Evolutionary conservation across 148 eudicot genomes (phyloP).

Genomic region (Fagopyrum tataricum): DNA sequence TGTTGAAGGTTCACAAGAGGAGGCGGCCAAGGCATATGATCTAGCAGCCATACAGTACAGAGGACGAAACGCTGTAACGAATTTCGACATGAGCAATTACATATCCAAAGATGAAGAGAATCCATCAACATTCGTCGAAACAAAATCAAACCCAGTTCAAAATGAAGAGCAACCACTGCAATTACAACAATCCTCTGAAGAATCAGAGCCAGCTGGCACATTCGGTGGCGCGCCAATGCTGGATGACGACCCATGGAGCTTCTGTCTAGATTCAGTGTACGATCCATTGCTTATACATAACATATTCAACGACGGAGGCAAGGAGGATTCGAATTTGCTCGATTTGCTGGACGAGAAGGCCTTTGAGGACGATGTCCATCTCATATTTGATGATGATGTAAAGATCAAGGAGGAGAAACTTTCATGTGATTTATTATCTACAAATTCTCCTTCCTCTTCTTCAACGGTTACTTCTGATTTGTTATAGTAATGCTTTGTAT

Average conservation of each 20-base stretch:
- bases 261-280: constrained; percentile 43
- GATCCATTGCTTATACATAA: constrained; percentile 35
- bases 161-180: constrained; percentile 18
- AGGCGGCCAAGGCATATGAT: constrained; percentile 95
- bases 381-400: constrained; percentile 40
- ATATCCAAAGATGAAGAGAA: constrained; percentile 41
- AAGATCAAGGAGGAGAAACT: constrained; percentile 13
- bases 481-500: neutral
- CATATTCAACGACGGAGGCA: constrained; percentile 25
- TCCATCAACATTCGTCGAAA: constrained; percentile 15
- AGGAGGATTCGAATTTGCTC: constrained; percentile 33
- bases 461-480: constrained; percentile 18
- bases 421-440: constrained; percentile 14
- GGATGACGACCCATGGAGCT: constrained; percentile 60
- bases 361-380: constrained; percentile 54
- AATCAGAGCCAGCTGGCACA: constrained; percentile 20
- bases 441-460: constrained; percentile 25
- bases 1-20: constrained; percentile 78
- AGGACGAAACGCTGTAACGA: constrained; percentile 88
- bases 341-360: constrained; percentile 45
- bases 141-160: constrained; percentile 1
- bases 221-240: constrained; percentile 24
- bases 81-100: constrained; percentile 75
- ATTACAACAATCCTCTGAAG: constrained; percentile 13
- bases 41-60: constrained; percentile 87